Percentiles rank a stretch among this genome's conserved stretches.
phyloP scores from a whole-genome alignment of 345 rosid species.

The Salix suchowensis region DNA sequence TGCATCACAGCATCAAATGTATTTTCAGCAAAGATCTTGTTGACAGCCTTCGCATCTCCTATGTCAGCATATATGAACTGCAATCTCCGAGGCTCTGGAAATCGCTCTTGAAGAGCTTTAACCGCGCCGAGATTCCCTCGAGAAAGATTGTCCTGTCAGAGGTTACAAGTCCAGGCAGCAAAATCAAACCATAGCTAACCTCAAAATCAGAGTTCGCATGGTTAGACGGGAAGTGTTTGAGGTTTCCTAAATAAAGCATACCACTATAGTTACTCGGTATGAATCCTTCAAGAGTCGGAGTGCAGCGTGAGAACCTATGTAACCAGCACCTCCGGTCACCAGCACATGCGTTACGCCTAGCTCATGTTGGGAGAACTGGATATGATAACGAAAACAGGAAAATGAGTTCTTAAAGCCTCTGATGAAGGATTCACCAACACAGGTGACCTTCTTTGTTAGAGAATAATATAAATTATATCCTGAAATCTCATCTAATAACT shows the following conservation, averaged over 20 bases:
- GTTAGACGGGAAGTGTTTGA: not conserved
- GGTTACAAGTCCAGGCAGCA: not conserved
- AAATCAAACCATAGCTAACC: not conserved
- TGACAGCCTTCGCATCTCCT: slow-evolving; percentile 89
- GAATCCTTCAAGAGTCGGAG: slow-evolving; percentile 19
- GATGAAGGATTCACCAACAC: not conserved
- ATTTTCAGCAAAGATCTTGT: slow-evolving; percentile 73
- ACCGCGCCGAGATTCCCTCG: slow-evolving; percentile 92
- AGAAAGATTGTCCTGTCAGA: slow-evolving; percentile 83
- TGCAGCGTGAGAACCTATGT: slow-evolving; percentile 21
- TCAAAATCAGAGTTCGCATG: not conserved
- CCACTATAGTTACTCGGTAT: slow-evolving; percentile 18
- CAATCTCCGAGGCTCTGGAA: slow-evolving; percentile 86
- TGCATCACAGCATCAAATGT: slow-evolving; percentile 98
- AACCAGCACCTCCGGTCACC: slow-evolving; percentile 24
- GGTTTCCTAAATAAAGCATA: not conserved
- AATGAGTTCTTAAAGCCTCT: not conserved
- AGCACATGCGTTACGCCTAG: slow-evolving; percentile 7
- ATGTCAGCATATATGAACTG: slow-evolving; percentile 86
- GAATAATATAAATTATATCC: too few species aligned
- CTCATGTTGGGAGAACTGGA: slow-evolving; percentile 12
- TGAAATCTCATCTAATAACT: too few species aligned
- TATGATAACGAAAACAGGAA: not conserved
- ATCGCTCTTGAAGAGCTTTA: slow-evolving; percentile 68
- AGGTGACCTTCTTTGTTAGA: not conserved